Conservation (phyloP, 2,329 filamentous ascomycete species). For the Trichophyton verrucosum region DNA sequence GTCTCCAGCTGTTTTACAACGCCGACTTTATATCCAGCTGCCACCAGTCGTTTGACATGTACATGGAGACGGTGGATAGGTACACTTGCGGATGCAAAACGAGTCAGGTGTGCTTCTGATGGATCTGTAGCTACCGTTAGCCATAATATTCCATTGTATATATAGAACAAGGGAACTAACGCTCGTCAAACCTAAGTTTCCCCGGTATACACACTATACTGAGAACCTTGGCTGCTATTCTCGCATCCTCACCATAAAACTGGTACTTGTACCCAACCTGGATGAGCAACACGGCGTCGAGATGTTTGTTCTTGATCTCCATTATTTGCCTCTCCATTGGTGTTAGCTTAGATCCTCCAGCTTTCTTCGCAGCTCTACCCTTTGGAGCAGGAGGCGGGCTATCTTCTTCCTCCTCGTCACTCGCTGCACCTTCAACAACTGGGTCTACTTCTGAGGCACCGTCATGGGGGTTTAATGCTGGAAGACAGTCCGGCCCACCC, state of each 20-base stretch:
- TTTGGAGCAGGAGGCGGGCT: conserved; percentile 33
- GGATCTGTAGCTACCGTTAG: conserved; percentile 40
- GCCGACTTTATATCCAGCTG: conserved; percentile 89
- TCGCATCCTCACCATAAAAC: conserved; percentile 92
- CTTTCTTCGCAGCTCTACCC: conserved; percentile 49
- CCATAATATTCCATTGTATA: conserved; percentile 8
- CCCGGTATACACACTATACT: conserved; percentile 95
- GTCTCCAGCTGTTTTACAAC: conserved; percentile 92
- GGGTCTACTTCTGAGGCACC: conserved; percentile 43
- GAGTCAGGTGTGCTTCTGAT: conserved; percentile 81
- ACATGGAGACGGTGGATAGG: conserved; percentile 84
- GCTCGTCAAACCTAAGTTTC: conserved; percentile 87
- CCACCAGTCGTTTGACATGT: conserved; percentile 83
- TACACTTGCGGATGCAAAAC: conserved; percentile 91
- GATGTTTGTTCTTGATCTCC: conserved; percentile 82
- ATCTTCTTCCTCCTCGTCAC: conserved; percentile 44
- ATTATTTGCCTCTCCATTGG: conserved; percentile 89
- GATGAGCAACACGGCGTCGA: conserved; percentile 80
- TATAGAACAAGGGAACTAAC: conserved; percentile 31
- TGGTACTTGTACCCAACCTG: conserved; percentile 98
- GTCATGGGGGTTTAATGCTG: conserved; percentile 47
- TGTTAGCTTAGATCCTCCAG: conserved; percentile 71
- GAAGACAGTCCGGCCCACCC: conserved; percentile 69
- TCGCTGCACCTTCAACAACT: conserved; percentile 49
- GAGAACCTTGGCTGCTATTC: conserved; percentile 75